phyloP scores from a whole-genome alignment of 2,329 filamentous ascomycete genomes.

The Phaeosphaeria sp. region DNA sequence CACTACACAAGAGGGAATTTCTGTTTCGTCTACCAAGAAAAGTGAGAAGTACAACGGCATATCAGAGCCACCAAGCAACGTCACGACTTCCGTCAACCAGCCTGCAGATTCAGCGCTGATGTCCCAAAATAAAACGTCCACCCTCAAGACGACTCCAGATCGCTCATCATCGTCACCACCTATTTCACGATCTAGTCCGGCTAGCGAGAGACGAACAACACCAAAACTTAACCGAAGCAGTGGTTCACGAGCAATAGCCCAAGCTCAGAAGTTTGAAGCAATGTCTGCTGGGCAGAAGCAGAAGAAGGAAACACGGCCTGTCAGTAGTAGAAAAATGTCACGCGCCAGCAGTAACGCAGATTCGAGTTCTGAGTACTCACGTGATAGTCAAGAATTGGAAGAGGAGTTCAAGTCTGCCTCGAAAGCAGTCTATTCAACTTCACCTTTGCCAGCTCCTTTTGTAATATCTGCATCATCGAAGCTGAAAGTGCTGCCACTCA shows the following conservation, averaged over 20 bases:
- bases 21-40: neutral
- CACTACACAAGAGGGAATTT: neutral
- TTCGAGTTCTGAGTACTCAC: constrained; percentile 22
- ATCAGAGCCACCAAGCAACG: neutral
- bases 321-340: constrained; percentile 8
- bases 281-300: constrained; percentile 25
- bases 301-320: constrained; percentile 3
- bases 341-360: constrained; percentile 16
- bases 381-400: constrained; percentile 4
- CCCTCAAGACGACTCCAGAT: neutral
- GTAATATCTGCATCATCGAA: constrained; percentile 1
- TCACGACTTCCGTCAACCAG: neutral
- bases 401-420: constrained; percentile 1
- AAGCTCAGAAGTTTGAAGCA: constrained; percentile 41
- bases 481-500: neutral
- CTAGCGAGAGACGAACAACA: constrained; percentile 22
- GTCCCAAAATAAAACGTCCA: neutral
- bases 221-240: constrained; percentile 32
- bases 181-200: neutral
- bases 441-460: constrained; percentile 7
- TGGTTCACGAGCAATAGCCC: constrained; percentile 31
- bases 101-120: neutral
- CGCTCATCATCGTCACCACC: neutral
- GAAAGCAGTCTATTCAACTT: constrained; percentile 1
- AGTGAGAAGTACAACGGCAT: neutral